Evolutionary conservation across 1,284 basidiomycete species (phyloP).

Genomic region (Anthracocystis walkeri): DNA sequence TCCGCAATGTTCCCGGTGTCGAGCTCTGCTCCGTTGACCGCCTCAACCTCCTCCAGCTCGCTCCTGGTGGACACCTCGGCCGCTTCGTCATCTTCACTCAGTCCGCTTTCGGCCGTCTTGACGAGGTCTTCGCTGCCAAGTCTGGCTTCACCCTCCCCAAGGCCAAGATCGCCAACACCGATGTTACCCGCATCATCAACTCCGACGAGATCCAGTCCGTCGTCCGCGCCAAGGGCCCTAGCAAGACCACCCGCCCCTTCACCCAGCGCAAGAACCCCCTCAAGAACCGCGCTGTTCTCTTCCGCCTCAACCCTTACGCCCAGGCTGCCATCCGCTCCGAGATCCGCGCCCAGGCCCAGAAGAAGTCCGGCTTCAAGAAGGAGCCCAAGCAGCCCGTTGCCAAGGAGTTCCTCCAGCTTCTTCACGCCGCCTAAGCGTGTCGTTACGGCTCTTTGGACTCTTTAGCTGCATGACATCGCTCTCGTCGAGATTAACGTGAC

Average conservation of each 20-base stretch:
- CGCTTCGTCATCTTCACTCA: slow-evolving; percentile 99
- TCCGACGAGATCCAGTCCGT: slow-evolving; percentile 75
- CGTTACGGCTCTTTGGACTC: neutral
- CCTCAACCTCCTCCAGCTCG: slow-evolving; percentile 98
- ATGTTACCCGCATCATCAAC: slow-evolving; percentile 98
- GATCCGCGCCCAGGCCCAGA: slow-evolving; percentile 63
- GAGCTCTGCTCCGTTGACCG: slow-evolving; percentile 94
- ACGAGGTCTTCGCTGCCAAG: slow-evolving; percentile 92
- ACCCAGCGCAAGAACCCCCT: slow-evolving; percentile 99
- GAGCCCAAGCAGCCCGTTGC: slow-evolving; percentile 74
- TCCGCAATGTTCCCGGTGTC: slow-evolving; percentile 99
- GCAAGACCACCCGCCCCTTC: slow-evolving; percentile 90
- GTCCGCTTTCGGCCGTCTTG: slow-evolving; percentile 89
- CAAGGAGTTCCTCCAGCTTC: slow-evolving; percentile 85
- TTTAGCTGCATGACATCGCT: slow-evolving; percentile 25
- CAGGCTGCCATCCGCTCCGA: slow-evolving; percentile 71
- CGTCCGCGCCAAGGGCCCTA: slow-evolving; percentile 85
- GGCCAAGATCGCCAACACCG: slow-evolving; percentile 96
- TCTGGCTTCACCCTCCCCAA: slow-evolving; percentile 74
- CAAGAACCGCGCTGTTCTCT: slow-evolving; percentile 92
- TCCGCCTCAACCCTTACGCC: slow-evolving; percentile 99
- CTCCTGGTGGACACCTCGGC: slow-evolving; percentile 98
- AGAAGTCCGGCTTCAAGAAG: slow-evolving; percentile 63
- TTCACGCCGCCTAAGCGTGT: slow-evolving; percentile 70
- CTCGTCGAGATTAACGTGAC: neutral